A percentile compares a stretch with the other conserved stretches of the same genome.
Conservation (phyloP, 2,329 filamentous ascomycete species). For the Verticillium nubilum region DNA sequence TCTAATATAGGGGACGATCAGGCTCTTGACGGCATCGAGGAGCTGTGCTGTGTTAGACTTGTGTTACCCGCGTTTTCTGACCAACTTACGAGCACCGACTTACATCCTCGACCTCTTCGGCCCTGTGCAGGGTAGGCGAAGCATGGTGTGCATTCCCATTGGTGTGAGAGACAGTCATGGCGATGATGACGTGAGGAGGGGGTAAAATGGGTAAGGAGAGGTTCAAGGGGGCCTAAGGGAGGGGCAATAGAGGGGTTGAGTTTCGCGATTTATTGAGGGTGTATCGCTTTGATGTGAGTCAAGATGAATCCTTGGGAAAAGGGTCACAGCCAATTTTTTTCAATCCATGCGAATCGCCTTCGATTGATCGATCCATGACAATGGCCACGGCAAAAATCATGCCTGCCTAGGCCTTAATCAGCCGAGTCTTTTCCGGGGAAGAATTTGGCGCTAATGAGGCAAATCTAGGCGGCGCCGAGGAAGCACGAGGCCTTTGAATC, state of each 20-base stretch:
- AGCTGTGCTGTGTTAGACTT: slow-evolving; percentile 41
- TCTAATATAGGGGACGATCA: slow-evolving; percentile 66
- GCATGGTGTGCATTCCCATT: slow-evolving; percentile 6
- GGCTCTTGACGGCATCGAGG: slow-evolving; percentile 58
- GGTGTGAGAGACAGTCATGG: not conserved
- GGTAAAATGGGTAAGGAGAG: not conserved
- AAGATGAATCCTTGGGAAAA: not conserved
- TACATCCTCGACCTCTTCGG: slow-evolving; percentile 41
- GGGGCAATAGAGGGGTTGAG: not conserved
- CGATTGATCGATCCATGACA: not conserved
- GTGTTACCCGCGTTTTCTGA: not conserved
- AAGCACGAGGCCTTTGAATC: not conserved
- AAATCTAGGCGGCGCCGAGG: not conserved
- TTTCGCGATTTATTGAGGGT: not conserved
- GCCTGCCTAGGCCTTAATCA: not conserved
- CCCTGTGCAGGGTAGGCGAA: slow-evolving; percentile 24
- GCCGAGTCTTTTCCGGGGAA: not conserved
- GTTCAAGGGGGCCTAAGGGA: not conserved
- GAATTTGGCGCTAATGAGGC: not conserved
- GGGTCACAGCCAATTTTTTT: not conserved
- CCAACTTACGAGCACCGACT: slow-evolving; percentile 15
- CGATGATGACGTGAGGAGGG: slow-evolving; percentile 6
- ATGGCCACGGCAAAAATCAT: not conserved
- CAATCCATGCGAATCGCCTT: not conserved
- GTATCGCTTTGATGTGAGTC: not conserved